A percentile compares a stretch with the other conserved stretches of the same genome.
Conservation (phyloP, 2,329 filamentous ascomycete species). For the Colletotrichum sp. region DNA sequence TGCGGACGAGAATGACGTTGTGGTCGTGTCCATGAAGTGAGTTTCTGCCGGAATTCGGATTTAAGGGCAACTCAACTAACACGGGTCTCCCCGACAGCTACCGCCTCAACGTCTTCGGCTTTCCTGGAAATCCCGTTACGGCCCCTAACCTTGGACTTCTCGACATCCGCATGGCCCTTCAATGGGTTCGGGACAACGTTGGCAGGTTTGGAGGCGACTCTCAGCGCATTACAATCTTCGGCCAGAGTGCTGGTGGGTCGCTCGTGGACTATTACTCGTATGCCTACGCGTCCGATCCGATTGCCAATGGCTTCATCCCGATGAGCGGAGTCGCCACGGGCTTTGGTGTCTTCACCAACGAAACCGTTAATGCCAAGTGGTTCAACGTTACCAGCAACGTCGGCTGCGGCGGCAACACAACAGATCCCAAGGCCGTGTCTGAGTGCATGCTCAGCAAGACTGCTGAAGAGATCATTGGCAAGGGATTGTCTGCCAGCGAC, state of each 20-base stretch:
- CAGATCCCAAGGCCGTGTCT: conserved; percentile 24
- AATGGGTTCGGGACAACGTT: conserved; percentile 25
- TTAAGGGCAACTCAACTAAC: background rate
- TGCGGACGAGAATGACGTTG: conserved; percentile 45
- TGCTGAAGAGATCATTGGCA: background rate
- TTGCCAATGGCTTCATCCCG: conserved; percentile 49
- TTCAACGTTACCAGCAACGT: conserved; percentile 24
- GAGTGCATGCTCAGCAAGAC: conserved; percentile 15
- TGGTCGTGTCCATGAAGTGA: conserved; percentile 50
- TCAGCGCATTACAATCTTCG: conserved; percentile 30
- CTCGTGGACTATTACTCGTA: conserved; percentile 54
- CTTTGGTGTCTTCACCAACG: conserved; percentile 27
- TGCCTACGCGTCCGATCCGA: conserved; percentile 53
- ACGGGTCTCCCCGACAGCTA: conserved; percentile 30
- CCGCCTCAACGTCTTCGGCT: conserved; percentile 47
- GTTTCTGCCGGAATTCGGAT: background rate
- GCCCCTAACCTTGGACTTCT: conserved; percentile 22
- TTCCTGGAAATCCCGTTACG: conserved; percentile 31
- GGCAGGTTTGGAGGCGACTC: conserved; percentile 23
- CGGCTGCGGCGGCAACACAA: conserved; percentile 30
- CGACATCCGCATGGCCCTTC: conserved; percentile 24
- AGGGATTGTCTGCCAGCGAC: background rate
- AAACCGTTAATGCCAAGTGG: conserved; percentile 8
- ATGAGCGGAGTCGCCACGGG: conserved; percentile 39
- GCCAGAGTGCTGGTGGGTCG: conserved; percentile 29